These are phyloP conservation scores for Fusarium temperatum DNA, from an alignment of 2,329 filamentous ascomycete species.

Conservation along the genomic window DNA sequence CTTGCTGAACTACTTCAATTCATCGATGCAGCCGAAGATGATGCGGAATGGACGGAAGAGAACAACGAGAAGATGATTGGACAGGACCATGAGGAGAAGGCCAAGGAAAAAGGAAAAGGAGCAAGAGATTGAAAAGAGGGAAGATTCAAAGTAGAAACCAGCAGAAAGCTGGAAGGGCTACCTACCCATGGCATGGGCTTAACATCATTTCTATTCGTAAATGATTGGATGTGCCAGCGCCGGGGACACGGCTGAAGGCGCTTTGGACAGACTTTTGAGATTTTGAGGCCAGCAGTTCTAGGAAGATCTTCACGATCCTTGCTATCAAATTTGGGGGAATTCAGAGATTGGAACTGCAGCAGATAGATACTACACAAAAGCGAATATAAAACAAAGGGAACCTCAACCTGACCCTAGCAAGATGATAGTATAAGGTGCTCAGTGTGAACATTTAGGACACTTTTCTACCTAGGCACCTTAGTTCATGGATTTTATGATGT, in stretches of 20 bases:
- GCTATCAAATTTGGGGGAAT: constrained; percentile 3
- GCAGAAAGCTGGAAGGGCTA: not conserved
- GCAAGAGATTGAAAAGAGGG: constrained; percentile 10
- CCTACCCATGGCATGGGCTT: not conserved
- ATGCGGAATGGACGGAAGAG: not conserved
- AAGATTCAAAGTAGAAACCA: not conserved
- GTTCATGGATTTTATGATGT: not conserved
- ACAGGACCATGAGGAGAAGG: not conserved
- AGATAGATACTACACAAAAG: not conserved
- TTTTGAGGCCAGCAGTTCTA: not conserved
- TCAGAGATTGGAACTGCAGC: not conserved
- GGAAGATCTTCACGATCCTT: constrained; percentile 15
- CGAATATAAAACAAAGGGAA: not conserved
- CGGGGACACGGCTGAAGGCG: not conserved
- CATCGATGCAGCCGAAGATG: constrained; percentile 6
- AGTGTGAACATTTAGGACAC: not conserved
- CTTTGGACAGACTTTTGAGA: constrained; percentile 9
- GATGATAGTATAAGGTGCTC: not conserved
- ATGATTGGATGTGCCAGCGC: constrained; percentile 16
- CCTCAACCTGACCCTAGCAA: not conserved
- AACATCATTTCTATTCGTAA: not conserved
- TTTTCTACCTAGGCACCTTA: not conserved
- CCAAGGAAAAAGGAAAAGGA: not conserved
- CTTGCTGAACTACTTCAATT: constrained; percentile 8
- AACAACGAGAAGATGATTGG: not conserved